Evolutionary conservation across 2,329 filamentous ascomycete species (phyloP).

Genomic region (Colletotrichum plurivorum): DNA sequence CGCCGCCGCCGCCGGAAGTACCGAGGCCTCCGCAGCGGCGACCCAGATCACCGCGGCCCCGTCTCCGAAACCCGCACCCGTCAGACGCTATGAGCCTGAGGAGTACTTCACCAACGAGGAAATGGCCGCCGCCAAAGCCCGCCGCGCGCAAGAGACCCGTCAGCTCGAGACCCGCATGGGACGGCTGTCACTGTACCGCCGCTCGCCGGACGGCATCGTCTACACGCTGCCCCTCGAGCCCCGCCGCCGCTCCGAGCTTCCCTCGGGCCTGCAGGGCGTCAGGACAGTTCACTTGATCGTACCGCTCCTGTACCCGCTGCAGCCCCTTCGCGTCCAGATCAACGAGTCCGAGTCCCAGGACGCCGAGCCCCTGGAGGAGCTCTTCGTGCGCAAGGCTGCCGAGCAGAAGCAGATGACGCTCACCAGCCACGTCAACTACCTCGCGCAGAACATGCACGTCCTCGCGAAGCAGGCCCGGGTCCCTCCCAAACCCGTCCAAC

Average conservation of each 20-base stretch:
- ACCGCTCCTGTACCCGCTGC: conserved; percentile 79
- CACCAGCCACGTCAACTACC: conserved; percentile 81
- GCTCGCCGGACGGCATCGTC: conserved; percentile 77
- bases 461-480: conserved; percentile 70
- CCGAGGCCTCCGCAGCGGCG: neutral
- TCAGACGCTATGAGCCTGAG: conserved; percentile 56
- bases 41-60: conserved; percentile 8
- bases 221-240: conserved; percentile 81
- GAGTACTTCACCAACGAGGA: conserved; percentile 71
- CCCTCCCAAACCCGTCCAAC: conserved; percentile 38
- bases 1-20: neutral
- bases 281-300: conserved; percentile 78
- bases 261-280: conserved; percentile 71
- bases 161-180: conserved; percentile 84
- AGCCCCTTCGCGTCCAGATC: conserved; percentile 75
- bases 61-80: conserved; percentile 25
- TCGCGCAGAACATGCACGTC: conserved; percentile 78
- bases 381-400: conserved; percentile 72
- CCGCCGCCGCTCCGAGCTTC: conserved; percentile 71
- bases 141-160: conserved; percentile 75
- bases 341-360: conserved; percentile 73
- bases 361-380: conserved; percentile 73
- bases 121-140: conserved; percentile 72
- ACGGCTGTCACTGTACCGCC: conserved; percentile 75
- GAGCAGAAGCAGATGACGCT: conserved; percentile 73